A percentile compares a stretch with the other conserved stretches of the same genome.
Evolutionary conservation across 306 rosid species (phyloP).

Genomic region (Prunus mira): DNA sequence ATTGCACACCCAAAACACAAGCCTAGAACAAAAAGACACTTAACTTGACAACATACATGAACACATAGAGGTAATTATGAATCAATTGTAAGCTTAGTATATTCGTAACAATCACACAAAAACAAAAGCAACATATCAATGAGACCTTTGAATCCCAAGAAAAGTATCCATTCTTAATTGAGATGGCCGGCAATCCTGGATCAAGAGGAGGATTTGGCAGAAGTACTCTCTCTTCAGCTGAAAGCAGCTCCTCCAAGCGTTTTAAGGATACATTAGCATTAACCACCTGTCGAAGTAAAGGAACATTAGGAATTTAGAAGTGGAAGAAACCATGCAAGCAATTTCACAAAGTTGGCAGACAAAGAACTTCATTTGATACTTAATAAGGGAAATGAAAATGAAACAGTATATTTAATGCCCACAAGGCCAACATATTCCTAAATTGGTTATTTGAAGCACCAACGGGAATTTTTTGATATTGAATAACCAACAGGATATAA

Average conservation of each 20-base stretch:
- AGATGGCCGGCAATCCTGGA: conserved; percentile 72
- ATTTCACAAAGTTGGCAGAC: conserved; percentile 10
- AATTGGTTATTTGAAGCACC: background rate
- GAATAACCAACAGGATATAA: background rate
- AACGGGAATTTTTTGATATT: background rate
- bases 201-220: conserved; percentile 86
- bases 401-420: background rate
- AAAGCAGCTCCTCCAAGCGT: conserved; percentile 82
- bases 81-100: background rate
- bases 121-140: background rate
- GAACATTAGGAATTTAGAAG: conserved; percentile 28
- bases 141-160: conserved; percentile 89
- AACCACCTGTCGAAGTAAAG: conserved; percentile 55
- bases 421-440: background rate
- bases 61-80: background rate
- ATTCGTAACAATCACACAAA: background rate
- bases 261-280: conserved; percentile 93
- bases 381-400: background rate
- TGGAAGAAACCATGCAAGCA: background rate
- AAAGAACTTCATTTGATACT: background rate
- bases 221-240: conserved; percentile 80
- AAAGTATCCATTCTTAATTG: conserved; percentile 77
- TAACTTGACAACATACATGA: background rate
- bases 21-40: background rate
- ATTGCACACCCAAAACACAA: background rate